phyloP scores from a whole-genome alignment of 2,329 filamentous ascomycete genomes.

The Lachnellula arida region DNA sequence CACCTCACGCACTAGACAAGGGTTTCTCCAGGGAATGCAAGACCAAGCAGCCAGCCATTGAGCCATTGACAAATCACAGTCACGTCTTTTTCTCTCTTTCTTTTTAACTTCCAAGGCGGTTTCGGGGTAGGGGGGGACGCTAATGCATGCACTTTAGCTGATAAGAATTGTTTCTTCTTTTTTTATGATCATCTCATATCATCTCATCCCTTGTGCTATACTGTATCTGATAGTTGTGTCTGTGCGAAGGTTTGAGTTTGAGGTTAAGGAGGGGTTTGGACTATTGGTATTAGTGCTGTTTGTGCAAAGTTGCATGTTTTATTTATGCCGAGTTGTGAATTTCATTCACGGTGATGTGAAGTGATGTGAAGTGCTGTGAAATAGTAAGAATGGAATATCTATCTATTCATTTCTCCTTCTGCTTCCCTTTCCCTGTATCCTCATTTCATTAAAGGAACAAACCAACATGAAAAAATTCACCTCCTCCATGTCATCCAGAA shows the following conservation, averaged over 20 bases:
- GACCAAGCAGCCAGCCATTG: not conserved
- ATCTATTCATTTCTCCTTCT: not conserved
- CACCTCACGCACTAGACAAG: not conserved
- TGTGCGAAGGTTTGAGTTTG: slow-evolving; percentile 1
- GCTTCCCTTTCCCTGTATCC: not conserved
- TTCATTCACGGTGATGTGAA: not conserved
- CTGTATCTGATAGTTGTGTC: not conserved
- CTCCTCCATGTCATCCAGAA: not conserved
- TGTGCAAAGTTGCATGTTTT: not conserved
- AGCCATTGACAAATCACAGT: slow-evolving; percentile 19
- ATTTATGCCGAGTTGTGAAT: not conserved
- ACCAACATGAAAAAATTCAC: not conserved
- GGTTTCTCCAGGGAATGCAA: not conserved
- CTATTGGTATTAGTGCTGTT: not conserved
- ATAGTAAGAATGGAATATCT: not conserved
- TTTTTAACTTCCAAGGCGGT: not conserved
- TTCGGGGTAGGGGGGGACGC: not conserved
- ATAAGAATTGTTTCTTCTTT: not conserved
- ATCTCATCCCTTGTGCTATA: not conserved
- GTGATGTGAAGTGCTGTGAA: not conserved
- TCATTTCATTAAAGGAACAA: not conserved
- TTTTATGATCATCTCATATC: not conserved
- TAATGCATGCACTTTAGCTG: slow-evolving; percentile 12
- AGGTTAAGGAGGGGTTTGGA: not conserved
- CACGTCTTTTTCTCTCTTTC: not conserved